Evolutionary conservation across 768 basidiomycete species (phyloP).

Genomic region (Boletus subparvulus): DNA sequence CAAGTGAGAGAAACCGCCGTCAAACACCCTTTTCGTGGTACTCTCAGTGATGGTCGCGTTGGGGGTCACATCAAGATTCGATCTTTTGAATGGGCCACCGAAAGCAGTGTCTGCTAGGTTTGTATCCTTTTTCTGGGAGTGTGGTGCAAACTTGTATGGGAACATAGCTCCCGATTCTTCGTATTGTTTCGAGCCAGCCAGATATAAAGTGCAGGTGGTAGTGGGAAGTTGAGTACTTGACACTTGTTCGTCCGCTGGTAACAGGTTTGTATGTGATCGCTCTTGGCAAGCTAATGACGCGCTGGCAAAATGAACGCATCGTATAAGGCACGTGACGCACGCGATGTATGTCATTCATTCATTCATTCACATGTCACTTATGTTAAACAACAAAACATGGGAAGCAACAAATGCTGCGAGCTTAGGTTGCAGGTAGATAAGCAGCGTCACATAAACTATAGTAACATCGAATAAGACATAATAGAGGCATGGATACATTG

Average conservation of each 20-base stretch:
- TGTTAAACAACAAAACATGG: too few species aligned
- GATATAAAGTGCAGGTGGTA: background rate
- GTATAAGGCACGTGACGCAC: constrained; percentile 11
- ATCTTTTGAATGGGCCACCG: constrained; percentile 7
- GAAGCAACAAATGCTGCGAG: too few species aligned
- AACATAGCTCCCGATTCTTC: constrained; percentile 8
- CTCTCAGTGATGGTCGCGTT: constrained; percentile 12
- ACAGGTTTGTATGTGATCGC: background rate
- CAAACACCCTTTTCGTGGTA: background rate
- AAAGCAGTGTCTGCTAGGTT: constrained; percentile 4
- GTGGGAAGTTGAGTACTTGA: background rate
- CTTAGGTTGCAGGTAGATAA: background rate
- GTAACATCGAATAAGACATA: background rate
- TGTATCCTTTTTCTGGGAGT: constrained; percentile 11
- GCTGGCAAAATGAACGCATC: constrained; percentile 7
- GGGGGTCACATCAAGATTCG: constrained; percentile 1
- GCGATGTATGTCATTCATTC: background rate
- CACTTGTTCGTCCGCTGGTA: background rate
- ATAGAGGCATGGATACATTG: background rate
- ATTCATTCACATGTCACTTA: too few species aligned
- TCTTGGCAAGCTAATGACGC: background rate
- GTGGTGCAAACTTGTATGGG: constrained; percentile 19
- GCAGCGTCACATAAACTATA: background rate
- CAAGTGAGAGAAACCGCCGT: constrained; percentile 10
- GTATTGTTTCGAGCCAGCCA: background rate